A percentile compares a stretch with the other conserved stretches of the same genome.
Conservation (phyloP, 2,329 filamentous ascomycete genomes). For the Penicillium sp. region DNA sequence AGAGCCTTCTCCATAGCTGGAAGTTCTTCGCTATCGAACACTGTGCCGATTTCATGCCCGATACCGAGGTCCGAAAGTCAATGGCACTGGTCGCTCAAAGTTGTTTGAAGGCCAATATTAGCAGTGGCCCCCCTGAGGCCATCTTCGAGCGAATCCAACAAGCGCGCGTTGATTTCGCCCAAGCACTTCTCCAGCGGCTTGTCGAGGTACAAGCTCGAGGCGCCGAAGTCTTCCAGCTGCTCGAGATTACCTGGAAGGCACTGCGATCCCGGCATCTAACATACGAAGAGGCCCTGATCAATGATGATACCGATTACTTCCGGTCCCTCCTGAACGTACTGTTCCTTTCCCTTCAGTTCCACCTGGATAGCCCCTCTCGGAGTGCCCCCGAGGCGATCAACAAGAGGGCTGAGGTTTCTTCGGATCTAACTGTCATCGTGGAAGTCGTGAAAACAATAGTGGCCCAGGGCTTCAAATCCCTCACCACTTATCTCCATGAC, state of each 20-base stretch:
- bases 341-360: slow-evolving; percentile 71
- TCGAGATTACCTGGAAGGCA: slow-evolving; percentile 61
- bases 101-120: slow-evolving; percentile 76
- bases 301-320: slow-evolving; percentile 68
- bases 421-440: slow-evolving; percentile 61
- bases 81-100: slow-evolving; percentile 73
- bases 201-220: slow-evolving; percentile 57
- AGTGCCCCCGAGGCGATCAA: slow-evolving; percentile 36
- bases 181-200: slow-evolving; percentile 78
- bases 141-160: slow-evolving; percentile 80
- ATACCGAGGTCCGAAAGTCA: slow-evolving; percentile 62
- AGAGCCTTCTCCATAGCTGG: slow-evolving; percentile 85
- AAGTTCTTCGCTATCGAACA: slow-evolving; percentile 84
- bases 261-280: slow-evolving; percentile 55
- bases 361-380: slow-evolving; percentile 38
- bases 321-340: slow-evolving; percentile 80
- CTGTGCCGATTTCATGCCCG: slow-evolving; percentile 60
- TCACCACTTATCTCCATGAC: slow-evolving; percentile 81
- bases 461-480: slow-evolving; percentile 74
- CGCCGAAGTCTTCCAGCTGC: slow-evolving; percentile 54
- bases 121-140: slow-evolving; percentile 68
- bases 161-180: slow-evolving; percentile 73
- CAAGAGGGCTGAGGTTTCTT: slow-evolving; percentile 41
- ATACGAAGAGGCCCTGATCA: slow-evolving; percentile 60
- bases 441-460: slow-evolving; percentile 80